Conservation (phyloP, 2,329 filamentous ascomycete species). For the Exserohilum rostratum region DNA sequence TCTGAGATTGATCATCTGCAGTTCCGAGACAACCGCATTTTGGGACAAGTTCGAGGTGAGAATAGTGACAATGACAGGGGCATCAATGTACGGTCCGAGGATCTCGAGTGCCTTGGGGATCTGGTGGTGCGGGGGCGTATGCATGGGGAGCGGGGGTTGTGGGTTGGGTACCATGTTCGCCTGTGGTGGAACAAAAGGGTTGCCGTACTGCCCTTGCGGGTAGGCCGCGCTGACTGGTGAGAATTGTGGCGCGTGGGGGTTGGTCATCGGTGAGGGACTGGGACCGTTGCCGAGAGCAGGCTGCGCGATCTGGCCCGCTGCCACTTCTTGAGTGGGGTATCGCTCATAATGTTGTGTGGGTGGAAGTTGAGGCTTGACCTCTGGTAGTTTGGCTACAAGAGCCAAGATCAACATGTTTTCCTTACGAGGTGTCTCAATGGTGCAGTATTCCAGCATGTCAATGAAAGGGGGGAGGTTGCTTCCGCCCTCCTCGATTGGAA, state of each 20-base stretch:
- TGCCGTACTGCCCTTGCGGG: constrained; percentile 32
- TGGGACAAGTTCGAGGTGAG: constrained; percentile 37
- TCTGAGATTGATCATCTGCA: constrained; percentile 76
- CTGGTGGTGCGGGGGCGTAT: constrained; percentile 31
- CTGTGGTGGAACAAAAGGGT: constrained; percentile 24
- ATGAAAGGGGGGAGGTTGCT: constrained; percentile 79
- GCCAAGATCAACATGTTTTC: constrained; percentile 83
- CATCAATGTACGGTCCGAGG: constrained; percentile 51
- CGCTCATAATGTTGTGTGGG: constrained; percentile 35
- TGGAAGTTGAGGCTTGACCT: constrained; percentile 40
- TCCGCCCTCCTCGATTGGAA: constrained; percentile 78
- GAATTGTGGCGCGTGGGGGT: constrained; percentile 44
- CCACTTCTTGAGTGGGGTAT: constrained; percentile 23
- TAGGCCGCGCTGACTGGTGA: constrained; percentile 39
- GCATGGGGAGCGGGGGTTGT: constrained; percentile 17
- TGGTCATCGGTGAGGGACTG: constrained; percentile 36
- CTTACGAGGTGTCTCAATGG: constrained; percentile 71
- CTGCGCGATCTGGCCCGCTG: constrained; percentile 21
- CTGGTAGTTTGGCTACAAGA: constrained; percentile 69
- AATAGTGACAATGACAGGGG: constrained; percentile 51
- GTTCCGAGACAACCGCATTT: constrained; percentile 43
- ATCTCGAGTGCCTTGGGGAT: constrained; percentile 50
- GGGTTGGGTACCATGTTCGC: constrained; percentile 11
- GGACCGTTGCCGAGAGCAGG: constrained; percentile 32
- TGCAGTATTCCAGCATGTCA: constrained; percentile 83